Conservation (phyloP, 345 rosid genomes). For the Rhizophora mangle region DNA sequence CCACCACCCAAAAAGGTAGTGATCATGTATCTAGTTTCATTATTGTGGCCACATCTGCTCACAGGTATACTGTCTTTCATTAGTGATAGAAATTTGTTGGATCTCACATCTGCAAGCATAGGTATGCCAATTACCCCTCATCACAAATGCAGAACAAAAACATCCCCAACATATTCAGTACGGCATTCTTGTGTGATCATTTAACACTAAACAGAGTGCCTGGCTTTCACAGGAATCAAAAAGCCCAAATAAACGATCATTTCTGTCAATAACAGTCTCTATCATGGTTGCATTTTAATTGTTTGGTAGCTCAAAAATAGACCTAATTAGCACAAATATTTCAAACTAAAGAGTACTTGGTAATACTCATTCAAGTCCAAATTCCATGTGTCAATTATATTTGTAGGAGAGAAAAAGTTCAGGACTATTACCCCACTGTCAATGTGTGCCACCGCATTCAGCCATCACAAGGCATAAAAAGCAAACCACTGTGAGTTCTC, state of each 20-base stretch:
- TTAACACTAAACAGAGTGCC: background rate
- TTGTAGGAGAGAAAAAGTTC: slow-evolving; percentile 18
- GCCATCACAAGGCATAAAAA: slow-evolving; percentile 35
- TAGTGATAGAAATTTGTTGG: background rate
- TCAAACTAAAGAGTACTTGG: background rate
- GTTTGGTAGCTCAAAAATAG: background rate
- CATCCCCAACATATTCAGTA: background rate
- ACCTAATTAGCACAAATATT: background rate
- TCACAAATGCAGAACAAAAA: background rate
- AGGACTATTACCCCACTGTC: slow-evolving; percentile 85
- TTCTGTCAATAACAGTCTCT: background rate
- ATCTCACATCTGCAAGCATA: background rate
- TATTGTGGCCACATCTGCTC: background rate
- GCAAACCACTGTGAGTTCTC: slow-evolving; percentile 38
- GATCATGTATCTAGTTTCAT: background rate
- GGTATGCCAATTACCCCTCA: background rate
- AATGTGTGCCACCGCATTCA: slow-evolving; percentile 29
- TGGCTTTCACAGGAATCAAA: background rate
- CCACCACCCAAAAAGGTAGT: background rate
- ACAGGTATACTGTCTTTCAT: background rate
- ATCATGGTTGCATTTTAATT: background rate
- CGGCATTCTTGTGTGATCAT: background rate
- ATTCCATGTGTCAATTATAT: slow-evolving; percentile 8
- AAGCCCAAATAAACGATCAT: background rate
- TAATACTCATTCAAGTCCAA: background rate